Evolutionary conservation across 805 yeast genomes (phyloP), one percentile per base, ranked within the genome.

Genomic region (Blastobotrys muscicola): DNA sequence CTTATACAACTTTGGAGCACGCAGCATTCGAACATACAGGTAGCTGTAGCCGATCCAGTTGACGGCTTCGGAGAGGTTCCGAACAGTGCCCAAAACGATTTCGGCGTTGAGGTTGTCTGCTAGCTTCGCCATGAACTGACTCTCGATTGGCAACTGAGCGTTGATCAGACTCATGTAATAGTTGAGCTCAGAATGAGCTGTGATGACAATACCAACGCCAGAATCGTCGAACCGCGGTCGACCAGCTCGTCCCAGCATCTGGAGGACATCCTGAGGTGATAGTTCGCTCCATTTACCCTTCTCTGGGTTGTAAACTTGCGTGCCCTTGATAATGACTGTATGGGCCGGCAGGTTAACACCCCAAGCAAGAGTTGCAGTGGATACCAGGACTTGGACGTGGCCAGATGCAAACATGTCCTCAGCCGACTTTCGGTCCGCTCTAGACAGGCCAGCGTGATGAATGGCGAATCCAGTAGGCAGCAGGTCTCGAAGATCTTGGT

Each of bases 191-290:
- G 80, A 78, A 46, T 85, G 92, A 0, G 89, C 73, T 0, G 97
- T 92, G 39, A 90, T 85, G 29, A 90, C 85, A 2, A 90, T 78
- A 66, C 97, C 98, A 53, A 85, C 95, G 55, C 98, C 98, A 55
- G 78, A 76, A 12, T 78, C 78, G 61, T 90, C 98, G 63, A 82
- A 92, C 42, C 96, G 71, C 0, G 98, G 98, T 62, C 98, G 74
- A 53, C 97, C 97, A 13, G 97, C 97, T 67, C 97, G 77, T 32
- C 97, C 97, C n/a, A 90, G 69, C 97, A 90, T 90, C 64, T 90
- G 98, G 8, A 90, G 62, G 33, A 90, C 82, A 64, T 92, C 97
- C 55, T 90, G 98, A 0, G 97, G 94, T 0, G 95, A 81, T n/a
- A 90, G 66, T 56, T 85, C 92, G 2, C 78, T 78, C 97, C 97